Evolutionary conservation across 2,329 filamentous ascomycete species (phyloP).

Genomic region (Colletotrichum limetticola): DNA sequence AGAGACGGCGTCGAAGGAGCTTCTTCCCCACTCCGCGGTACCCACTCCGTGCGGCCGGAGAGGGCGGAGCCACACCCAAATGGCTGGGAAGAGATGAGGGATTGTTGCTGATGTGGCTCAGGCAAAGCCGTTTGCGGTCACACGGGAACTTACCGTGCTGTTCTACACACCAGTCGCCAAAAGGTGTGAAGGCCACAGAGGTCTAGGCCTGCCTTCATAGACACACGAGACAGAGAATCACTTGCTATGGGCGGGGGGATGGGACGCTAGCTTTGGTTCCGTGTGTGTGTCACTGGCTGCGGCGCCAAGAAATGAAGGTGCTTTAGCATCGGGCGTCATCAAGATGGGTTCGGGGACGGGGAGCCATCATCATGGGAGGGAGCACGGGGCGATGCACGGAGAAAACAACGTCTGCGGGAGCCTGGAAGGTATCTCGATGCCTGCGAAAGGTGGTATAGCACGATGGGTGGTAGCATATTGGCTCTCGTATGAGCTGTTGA

Average conservation of each 20-base stretch:
- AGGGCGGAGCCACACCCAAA: not conserved
- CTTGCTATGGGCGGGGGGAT: not conserved
- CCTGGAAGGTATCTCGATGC: slow-evolving; percentile 6
- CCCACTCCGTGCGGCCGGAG: not conserved
- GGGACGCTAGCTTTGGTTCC: not conserved
- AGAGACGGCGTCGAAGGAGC: not conserved
- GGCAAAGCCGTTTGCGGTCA: not conserved
- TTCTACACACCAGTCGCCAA: no score
- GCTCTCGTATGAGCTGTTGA: not conserved
- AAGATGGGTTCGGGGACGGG: not conserved
- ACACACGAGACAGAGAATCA: not conserved
- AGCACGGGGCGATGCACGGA: not conserved
- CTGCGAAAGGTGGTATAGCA: not conserved
- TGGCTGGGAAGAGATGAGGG: not conserved
- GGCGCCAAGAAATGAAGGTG: slow-evolving; percentile 17
- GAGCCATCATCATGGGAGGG: not conserved
- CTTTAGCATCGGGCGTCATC: slow-evolving; percentile 21
- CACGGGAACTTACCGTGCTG: no score
- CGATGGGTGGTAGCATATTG: not conserved
- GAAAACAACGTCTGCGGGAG: not conserved
- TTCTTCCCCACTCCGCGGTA: not conserved
- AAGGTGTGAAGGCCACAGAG: not conserved
- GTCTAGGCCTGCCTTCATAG: not conserved
- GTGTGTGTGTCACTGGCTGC: slow-evolving; percentile 4
- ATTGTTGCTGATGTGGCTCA: not conserved